A percentile compares a stretch with the other conserved stretches of the same genome.
Evolutionary conservation across 1,284 basidiomycete species (phyloP).

Genomic region (Mycena sp.): DNA sequence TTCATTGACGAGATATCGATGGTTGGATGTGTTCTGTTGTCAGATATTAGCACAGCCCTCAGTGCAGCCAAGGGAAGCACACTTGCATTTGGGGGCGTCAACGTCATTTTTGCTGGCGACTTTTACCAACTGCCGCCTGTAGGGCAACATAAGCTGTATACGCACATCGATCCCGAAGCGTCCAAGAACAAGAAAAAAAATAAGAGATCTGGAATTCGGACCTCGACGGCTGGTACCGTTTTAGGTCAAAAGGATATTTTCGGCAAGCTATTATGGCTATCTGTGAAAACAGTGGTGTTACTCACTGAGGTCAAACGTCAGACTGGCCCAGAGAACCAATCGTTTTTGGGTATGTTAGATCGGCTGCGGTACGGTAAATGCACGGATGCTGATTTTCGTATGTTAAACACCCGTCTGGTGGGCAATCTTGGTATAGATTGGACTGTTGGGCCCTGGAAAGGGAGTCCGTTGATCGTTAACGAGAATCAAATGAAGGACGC

Average conservation of each 20-base stretch:
- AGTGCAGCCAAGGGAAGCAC: constrained; percentile 40
- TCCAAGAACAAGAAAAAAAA: neutral
- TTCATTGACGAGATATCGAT: constrained; percentile 56
- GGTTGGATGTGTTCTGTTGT: constrained; percentile 44
- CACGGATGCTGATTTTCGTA: constrained; percentile 32
- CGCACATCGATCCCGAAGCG: neutral
- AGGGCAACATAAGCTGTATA: constrained; percentile 29
- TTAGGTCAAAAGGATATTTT: constrained; percentile 31
- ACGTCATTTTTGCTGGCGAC: constrained; percentile 51
- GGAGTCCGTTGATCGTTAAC: constrained; percentile 38
- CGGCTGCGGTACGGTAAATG: constrained; percentile 38
- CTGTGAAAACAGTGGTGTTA: constrained; percentile 38
- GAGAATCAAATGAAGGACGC: constrained; percentile 41
- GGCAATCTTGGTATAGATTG: constrained; percentile 14
- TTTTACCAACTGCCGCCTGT: constrained; percentile 50
- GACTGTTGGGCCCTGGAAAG: constrained; percentile 19
- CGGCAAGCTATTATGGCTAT: constrained; percentile 43
- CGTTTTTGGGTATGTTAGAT: constrained; percentile 38
- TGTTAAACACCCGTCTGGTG: constrained; percentile 27
- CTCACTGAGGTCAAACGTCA: constrained; percentile 40
- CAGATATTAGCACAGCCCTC: constrained; percentile 40
- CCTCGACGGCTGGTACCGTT: neutral
- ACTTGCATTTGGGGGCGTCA: constrained; percentile 47
- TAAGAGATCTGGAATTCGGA: constrained; percentile 5
- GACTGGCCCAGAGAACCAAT: constrained; percentile 31